Percentiles rank a stretch among this genome's conserved stretches.
Conservation (phyloP, 73 alveolate species). For the Stentor roeselii region DNA sequence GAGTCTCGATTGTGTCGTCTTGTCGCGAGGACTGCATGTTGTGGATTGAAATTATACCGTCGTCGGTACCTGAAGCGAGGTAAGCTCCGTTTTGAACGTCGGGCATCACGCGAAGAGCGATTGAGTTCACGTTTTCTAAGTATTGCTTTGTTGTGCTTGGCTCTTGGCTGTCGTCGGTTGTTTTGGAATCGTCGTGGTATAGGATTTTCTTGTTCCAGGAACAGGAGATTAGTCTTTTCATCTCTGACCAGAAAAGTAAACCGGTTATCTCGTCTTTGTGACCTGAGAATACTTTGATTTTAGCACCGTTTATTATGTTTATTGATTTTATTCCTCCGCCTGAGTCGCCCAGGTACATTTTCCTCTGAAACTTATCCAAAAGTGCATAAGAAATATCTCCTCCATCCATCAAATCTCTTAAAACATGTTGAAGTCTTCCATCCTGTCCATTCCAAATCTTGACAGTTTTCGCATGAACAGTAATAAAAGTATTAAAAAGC, state of each 20-base stretch:
- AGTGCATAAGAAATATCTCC: slow-evolving; percentile 89
- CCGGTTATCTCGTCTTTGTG: slow-evolving; percentile 78
- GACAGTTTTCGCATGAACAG: slow-evolving; percentile 96
- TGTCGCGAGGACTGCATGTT: slow-evolving; percentile 88
- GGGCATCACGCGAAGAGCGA: slow-evolving; percentile 63
- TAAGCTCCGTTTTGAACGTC: slow-evolving; percentile 61
- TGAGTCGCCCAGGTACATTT: slow-evolving; percentile 93
- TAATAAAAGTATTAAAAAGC: slow-evolving; percentile 86
- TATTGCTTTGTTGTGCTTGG: slow-evolving; percentile 89
- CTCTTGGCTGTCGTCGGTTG: slow-evolving; percentile 83
- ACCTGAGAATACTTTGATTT: slow-evolving; percentile 91
- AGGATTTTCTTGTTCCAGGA: slow-evolving; percentile 88
- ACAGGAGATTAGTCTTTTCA: slow-evolving; percentile 44
- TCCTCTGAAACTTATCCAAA: slow-evolving; percentile 90
- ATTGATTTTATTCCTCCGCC: slow-evolving; percentile 93
- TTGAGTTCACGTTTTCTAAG: slow-evolving; percentile 80
- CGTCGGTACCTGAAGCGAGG: slow-evolving; percentile 93
- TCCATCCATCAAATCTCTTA: slow-evolving; percentile 88
- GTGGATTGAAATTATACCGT: slow-evolving; percentile 87
- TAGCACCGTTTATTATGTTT: slow-evolving; percentile 96
- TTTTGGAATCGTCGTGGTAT: slow-evolving; percentile 93
- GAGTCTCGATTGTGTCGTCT: slow-evolving; percentile 82
- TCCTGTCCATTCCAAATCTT: slow-evolving; percentile 96
- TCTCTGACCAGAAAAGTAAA: slow-evolving; percentile 65
- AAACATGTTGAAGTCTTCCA: slow-evolving; percentile 90